Base-by-base conservation (phyloP, 2,329 filamentous ascomycete genomes). In the Sclerotinia sclerotiorum region DNA sequence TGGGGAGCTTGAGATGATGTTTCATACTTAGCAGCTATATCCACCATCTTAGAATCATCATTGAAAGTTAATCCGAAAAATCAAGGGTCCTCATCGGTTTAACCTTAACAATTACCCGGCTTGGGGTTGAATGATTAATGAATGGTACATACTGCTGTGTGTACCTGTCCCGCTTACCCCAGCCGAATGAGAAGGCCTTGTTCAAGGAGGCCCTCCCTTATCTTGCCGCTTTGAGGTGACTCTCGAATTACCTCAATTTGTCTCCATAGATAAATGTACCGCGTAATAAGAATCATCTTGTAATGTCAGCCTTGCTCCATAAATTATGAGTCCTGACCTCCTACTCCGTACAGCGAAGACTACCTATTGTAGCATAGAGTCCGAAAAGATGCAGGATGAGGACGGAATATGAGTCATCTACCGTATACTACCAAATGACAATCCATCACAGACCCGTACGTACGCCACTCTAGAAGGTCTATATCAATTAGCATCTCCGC, bases 361-460 rank as follows among this genome's bases (percentile, higher is more conserved):
- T 3, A 7, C 27, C 21, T 3, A 7, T 51, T 51, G 52, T 32
- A n/a, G 21, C 17, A 29, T 21, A 10, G 19, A 48, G 27, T 49
- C 10, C 13, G n/a, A 49, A 8, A 49, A 44, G 27, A 15, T 61
- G 44, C 42, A 61, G 11, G n/a, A 35, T 21, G 44, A n/a, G 58
- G 8, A 61, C 29, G 29, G 44, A 49, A 42, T 19, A 39, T 57
- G 55, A 57, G 55, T 57, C 55, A 57, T 42, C n/a, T 57, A 3
- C 44, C 58, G 46, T 62, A 62, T 62, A 19, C 15, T 51, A 27
- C 29, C 58, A 51, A 62, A 62, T 51, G 17, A 32, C 19, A 62
- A 62, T 32, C 5, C 46, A 27, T 49, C 17, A 49, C 39, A 7
- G 29, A 62, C n/a, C 46, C 13, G 15, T 32, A 24, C 6, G 44